These are phyloP conservation scores for Suillus fuscotomentosus DNA, from an alignment of 768 basidiomycete species.

Conservation along the genomic window DNA sequence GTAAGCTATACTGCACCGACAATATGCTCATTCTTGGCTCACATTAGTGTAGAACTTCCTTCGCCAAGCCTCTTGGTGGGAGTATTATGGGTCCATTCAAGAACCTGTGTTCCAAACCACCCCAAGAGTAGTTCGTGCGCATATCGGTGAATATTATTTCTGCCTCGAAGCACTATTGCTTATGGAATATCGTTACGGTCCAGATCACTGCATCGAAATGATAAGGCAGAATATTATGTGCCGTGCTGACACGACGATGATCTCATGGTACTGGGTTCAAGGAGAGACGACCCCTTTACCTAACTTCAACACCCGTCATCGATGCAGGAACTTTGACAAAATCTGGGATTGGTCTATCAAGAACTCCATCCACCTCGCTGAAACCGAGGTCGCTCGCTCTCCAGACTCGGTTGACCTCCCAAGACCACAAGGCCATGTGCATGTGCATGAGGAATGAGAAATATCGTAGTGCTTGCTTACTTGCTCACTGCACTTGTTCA, in stretches of 20 bases:
- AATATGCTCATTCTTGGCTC: background rate
- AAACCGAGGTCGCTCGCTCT: background rate
- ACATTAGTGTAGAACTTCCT: conserved; percentile 5
- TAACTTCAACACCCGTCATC: conserved; percentile 8
- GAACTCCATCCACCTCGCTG: background rate
- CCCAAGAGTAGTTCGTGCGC: background rate
- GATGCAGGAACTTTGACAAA: background rate
- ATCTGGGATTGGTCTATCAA: background rate
- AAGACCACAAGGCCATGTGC: too few species aligned
- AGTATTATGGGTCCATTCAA: conserved; percentile 4
- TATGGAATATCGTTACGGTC: background rate
- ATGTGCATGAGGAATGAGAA: too few species aligned
- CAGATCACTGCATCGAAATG: conserved; percentile 12
- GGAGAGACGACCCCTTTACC: background rate
- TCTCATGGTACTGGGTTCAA: conserved; percentile 13
- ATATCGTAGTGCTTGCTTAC: background rate
- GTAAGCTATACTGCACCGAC: background rate
- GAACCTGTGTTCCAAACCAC: conserved; percentile 6
- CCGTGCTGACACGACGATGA: conserved; percentile 11
- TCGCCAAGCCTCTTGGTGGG: conserved; percentile 10
- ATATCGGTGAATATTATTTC: conserved; percentile 6
- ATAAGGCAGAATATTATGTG: conserved; percentile 14
- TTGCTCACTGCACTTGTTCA: background rate
- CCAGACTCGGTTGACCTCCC: background rate
- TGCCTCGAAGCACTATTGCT: background rate